A percentile compares a stretch with the other conserved stretches of the same genome.
Evolutionary conservation across 2,329 filamentous ascomycete species (phyloP).

Genomic region (Penicillium oxalicum): DNA sequence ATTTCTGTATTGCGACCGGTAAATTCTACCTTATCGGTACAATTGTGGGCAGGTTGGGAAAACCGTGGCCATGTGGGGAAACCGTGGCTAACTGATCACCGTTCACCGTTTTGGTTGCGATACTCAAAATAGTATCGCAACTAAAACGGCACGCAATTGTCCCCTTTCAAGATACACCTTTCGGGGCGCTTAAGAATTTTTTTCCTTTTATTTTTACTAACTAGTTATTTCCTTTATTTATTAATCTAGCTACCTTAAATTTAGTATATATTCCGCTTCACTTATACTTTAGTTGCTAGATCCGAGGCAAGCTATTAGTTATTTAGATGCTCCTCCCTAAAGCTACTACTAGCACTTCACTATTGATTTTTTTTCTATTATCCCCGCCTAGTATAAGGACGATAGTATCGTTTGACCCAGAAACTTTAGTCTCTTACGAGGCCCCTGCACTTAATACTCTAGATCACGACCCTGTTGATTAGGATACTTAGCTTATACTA

Average conservation of each 20-base stretch:
- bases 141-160: not conserved
- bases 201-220: not conserved
- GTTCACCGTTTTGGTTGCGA: slow-evolving; percentile 1
- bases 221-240: not conserved
- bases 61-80: slow-evolving; percentile 2
- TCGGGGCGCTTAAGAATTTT: not conserved
- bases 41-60: not conserved
- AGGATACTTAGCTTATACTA: not conserved
- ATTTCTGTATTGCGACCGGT: not conserved
- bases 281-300: not conserved
- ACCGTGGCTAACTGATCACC: slow-evolving; percentile 2
- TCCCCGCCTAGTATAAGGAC: not conserved
- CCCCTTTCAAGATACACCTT: slow-evolving; percentile 2
- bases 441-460: not conserved
- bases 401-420: not conserved
- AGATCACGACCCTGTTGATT: slow-evolving; percentile 3
- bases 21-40: not conserved
- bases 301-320: not conserved
- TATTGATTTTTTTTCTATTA: not conserved
- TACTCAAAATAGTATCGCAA: not conserved
- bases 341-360: not conserved
- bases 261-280: not conserved
- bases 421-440: not conserved
- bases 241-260: not conserved
- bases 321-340: not conserved